Evolutionary conservation across 208 protist species (phyloP).

Genomic region (Acanthamoeba castellanii): DNA sequence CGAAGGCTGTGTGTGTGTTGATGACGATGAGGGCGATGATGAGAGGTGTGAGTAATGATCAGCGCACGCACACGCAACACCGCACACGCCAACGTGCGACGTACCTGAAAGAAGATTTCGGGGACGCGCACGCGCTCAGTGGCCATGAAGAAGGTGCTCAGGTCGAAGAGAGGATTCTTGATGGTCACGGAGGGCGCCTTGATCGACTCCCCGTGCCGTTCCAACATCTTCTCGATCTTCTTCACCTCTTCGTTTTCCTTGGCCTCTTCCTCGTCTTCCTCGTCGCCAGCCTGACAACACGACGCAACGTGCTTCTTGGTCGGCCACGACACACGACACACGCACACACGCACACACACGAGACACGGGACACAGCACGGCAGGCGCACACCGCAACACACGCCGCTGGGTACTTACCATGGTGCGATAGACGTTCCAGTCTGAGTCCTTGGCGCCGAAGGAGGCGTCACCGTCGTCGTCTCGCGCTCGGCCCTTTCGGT

Average conservation of each 20-base stretch:
- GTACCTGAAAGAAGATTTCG: conserved; percentile 53
- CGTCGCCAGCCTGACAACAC: not conserved
- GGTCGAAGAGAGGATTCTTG: not conserved
- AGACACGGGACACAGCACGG: too few species aligned
- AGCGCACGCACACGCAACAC: not conserved
- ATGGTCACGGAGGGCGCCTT: not conserved
- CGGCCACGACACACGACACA: not conserved
- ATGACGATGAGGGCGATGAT: too few species aligned
- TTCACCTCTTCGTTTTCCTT: conserved; percentile 7
- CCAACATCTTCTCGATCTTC: conserved; percentile 31
- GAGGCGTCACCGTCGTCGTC: not conserved
- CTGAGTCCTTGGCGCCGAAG: conserved; percentile 36
- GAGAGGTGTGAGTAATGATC: too few species aligned
- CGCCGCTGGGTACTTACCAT: not conserved
- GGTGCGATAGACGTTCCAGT: conserved; percentile 42
- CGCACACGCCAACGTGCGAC: not conserved
- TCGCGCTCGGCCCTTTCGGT: not conserved
- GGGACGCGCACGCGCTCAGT: conserved; percentile 18
- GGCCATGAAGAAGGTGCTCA: not conserved
- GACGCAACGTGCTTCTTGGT: not conserved
- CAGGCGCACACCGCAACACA: not conserved
- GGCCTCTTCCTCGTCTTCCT: not conserved
- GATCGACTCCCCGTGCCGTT: conserved; percentile 47
- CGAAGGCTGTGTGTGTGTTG: not conserved
- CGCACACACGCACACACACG: not conserved